Evolutionary conservation across 108 stramenopile species (phyloP).

Genomic region (Conticribra weissflogii): DNA sequence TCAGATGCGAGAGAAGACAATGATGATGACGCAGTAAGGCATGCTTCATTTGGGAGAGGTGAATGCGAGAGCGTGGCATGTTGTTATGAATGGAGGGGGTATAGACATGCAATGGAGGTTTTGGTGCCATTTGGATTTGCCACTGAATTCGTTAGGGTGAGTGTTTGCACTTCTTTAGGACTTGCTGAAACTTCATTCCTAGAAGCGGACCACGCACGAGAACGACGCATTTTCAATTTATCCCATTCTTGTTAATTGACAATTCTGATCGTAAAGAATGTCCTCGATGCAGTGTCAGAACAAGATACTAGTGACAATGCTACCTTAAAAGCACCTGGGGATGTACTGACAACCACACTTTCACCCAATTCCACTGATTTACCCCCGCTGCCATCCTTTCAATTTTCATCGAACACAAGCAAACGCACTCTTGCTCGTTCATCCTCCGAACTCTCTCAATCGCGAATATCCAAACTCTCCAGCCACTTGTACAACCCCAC

Average conservation of each 20-base stretch:
- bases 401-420: not conserved
- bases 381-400: not conserved
- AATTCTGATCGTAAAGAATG: too few relatives aligned
- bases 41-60: constrained; percentile 2
- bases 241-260: too few relatives aligned
- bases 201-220: too few relatives aligned
- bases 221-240: too few relatives aligned
- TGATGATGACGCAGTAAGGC: constrained; percentile 13
- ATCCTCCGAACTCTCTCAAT: constrained; percentile 6
- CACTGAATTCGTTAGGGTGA: constrained; percentile 52
- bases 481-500: constrained; percentile 50
- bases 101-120: constrained; percentile 65
- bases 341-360: not conserved
- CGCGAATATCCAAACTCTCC: constrained; percentile 3
- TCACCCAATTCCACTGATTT: not conserved
- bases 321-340: not conserved
- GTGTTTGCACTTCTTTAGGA: not conserved
- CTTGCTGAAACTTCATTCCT: too few relatives aligned
- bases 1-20: constrained; percentile 30
- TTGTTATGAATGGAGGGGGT: constrained; percentile 71
- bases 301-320: not conserved
- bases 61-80: constrained; percentile 24
- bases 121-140: constrained; percentile 75
- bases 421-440: constrained; percentile 8
- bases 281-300: constrained; percentile 29